Evolutionary conservation across 768 basidiomycete genomes (phyloP).

Genomic region (Lactarius hatsudake): DNA sequence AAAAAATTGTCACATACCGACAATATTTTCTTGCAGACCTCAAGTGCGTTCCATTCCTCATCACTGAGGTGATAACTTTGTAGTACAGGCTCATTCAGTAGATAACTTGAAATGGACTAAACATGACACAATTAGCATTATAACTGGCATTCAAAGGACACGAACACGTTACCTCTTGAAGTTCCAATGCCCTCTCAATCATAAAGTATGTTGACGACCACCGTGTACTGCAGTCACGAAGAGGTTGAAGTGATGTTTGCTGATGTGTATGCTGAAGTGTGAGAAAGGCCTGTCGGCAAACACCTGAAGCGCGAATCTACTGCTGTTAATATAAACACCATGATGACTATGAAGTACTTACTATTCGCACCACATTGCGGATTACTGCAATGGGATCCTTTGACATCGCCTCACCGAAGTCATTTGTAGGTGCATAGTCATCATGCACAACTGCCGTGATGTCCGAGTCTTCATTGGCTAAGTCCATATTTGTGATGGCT

Average conservation of each 20-base stretch:
- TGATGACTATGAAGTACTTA: no score
- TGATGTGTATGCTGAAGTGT: not conserved
- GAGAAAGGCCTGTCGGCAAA: not conserved
- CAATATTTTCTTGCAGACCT: no score
- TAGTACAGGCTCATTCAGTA: no score
- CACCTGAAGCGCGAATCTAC: not conserved
- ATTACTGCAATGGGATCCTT: not conserved
- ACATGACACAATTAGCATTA: not conserved
- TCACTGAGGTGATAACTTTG: no score
- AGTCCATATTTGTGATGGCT: not conserved
- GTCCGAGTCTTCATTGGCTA: no score
- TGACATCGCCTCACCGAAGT: not conserved
- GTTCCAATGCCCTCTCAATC: slow-evolving; percentile 30
- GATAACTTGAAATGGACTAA: no score
- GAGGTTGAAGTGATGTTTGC: slow-evolving; percentile 3
- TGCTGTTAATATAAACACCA: not conserved
- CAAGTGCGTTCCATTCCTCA: no score
- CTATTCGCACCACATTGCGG: no score
- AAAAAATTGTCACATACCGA: no score
- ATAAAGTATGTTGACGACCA: slow-evolving; percentile 32
- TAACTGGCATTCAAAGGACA: not conserved
- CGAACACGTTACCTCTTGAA: not conserved
- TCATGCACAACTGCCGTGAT: no score
- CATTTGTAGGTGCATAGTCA: not conserved
- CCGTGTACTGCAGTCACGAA: slow-evolving; percentile 29